Evolutionary conservation across 768 basidiomycete genomes (phyloP).

Genomic region (Trametopsis cervina): DNA sequence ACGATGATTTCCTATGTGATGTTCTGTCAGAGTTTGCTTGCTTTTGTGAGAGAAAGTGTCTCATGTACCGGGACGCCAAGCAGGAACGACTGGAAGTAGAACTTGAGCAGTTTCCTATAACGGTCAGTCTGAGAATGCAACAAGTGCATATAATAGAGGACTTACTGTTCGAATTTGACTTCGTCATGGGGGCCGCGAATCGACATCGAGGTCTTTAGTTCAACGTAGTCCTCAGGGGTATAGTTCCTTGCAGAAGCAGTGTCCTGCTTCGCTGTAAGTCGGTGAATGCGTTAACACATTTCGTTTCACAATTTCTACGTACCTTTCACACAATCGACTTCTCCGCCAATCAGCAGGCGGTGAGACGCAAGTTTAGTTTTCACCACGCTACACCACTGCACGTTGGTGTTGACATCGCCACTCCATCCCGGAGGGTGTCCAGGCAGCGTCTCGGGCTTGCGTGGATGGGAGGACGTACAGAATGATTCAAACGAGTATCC

Average conservation of each 20-base stretch:
- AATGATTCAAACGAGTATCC: slow-evolving; percentile 90
- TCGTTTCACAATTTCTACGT: not conserved
- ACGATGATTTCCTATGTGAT: slow-evolving; percentile 69
- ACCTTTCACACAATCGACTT: slow-evolving; percentile 88
- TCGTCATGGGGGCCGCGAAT: slow-evolving; percentile 63
- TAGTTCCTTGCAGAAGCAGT: slow-evolving; percentile 7
- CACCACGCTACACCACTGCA: slow-evolving; percentile 87
- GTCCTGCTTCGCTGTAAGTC: slow-evolving; percentile 32
- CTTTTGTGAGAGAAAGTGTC: not conserved
- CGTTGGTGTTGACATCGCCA: slow-evolving; percentile 79
- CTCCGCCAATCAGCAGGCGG: slow-evolving; percentile 76
- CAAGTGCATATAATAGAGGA: not conserved
- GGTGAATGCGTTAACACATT: not conserved
- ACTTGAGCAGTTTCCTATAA: slow-evolving; percentile 81
- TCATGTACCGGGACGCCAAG: slow-evolving; percentile 78
- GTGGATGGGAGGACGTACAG: slow-evolving; percentile 47
- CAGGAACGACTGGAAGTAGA: slow-evolving; percentile 88
- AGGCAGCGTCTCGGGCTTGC: slow-evolving; percentile 6
- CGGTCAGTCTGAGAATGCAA: slow-evolving; percentile 6
- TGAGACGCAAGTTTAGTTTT: slow-evolving; percentile 75
- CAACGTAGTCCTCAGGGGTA: slow-evolving; percentile 50
- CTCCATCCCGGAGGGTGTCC: slow-evolving; percentile 49
- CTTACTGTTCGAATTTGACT: slow-evolving; percentile 73
- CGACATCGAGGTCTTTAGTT: slow-evolving; percentile 78
- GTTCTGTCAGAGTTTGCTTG: not conserved